These are phyloP conservation scores for Apiospora malaysiana DNA, from an alignment of 2,329 filamentous ascomycete genomes.

Conservation along the genomic window DNA sequence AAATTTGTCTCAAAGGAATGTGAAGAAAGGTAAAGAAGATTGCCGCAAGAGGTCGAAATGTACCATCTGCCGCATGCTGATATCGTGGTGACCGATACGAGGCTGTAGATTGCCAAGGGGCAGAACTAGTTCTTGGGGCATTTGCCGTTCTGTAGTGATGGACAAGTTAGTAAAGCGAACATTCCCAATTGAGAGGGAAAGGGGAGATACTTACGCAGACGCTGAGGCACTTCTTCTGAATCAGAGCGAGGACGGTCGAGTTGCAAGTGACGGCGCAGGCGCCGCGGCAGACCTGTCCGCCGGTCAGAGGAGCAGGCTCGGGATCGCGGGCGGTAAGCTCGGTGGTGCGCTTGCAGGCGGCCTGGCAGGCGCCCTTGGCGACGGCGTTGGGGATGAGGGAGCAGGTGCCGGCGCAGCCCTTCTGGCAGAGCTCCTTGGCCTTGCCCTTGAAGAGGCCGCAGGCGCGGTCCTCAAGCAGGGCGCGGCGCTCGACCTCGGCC, in stretches of 20 bases:
- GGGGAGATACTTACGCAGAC: not conserved
- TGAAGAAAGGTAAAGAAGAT: not conserved
- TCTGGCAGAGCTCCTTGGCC: constrained; percentile 14
- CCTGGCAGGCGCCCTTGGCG: constrained; percentile 16
- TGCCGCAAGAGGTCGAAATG: not conserved
- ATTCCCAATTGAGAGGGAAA: too few relatives aligned
- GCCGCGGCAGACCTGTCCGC: constrained; percentile 19
- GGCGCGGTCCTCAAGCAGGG: constrained; percentile 1
- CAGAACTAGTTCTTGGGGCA: not conserved
- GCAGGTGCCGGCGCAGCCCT: not conserved
- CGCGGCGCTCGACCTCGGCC: constrained; percentile 1
- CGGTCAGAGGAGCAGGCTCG: not conserved
- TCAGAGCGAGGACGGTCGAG: constrained; percentile 15
- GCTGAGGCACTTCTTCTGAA: constrained; percentile 16
- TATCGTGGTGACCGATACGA: not conserved
- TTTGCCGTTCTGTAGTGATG: constrained; percentile 9
- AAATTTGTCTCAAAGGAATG: constrained; percentile 12
- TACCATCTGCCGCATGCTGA: not conserved
- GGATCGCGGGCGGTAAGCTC: constrained; percentile 10
- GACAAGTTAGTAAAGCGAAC: not conserved
- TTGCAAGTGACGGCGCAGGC: constrained; percentile 21
- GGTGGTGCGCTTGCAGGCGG: constrained; percentile 6
- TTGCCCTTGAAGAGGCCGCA: constrained; percentile 16
- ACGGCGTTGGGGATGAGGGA: not conserved
- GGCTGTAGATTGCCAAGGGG: not conserved